Conservation (phyloP, 768 basidiomycete genomes). For the Pleurotus pulmonarius region DNA sequence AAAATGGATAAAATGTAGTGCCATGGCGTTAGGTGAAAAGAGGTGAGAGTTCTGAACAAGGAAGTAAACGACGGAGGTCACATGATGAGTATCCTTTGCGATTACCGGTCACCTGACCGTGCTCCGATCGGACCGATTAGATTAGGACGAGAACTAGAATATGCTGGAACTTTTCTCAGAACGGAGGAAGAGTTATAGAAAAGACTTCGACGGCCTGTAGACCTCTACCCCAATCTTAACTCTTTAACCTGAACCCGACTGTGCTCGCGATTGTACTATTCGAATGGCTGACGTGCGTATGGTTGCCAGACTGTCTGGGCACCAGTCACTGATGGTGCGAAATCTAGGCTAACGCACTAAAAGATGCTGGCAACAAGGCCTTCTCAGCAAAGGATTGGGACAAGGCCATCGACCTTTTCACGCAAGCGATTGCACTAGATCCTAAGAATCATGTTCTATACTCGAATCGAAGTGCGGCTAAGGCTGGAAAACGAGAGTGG, state of each 20-base stretch:
- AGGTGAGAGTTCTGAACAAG: no score
- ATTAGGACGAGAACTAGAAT: background rate
- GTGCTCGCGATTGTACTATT: background rate
- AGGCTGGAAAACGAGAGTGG: constrained; percentile 82
- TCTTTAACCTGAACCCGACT: no score
- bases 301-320: no score
- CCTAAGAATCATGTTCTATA: constrained; percentile 83
- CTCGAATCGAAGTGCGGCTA: constrained; percentile 90
- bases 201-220: no score
- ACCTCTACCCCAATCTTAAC: no score
- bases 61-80: no score
- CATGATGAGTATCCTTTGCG: no score
- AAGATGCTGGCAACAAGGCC: constrained; percentile 94
- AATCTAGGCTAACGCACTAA: constrained; percentile 53
- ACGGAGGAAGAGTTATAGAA: no score
- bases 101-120: no score
- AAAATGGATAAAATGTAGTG: no score
- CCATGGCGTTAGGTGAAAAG: no score
- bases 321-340: no score
- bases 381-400: constrained; percentile 92
- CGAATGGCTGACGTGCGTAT: background rate
- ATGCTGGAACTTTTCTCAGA: background rate
- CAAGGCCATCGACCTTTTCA: constrained; percentile 79
- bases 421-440: constrained; percentile 81
- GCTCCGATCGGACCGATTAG: background rate